Evolutionary conservation across 2,329 filamentous ascomycete species (phyloP).

Genomic region (Chrysosporium queenslandicum): DNA sequence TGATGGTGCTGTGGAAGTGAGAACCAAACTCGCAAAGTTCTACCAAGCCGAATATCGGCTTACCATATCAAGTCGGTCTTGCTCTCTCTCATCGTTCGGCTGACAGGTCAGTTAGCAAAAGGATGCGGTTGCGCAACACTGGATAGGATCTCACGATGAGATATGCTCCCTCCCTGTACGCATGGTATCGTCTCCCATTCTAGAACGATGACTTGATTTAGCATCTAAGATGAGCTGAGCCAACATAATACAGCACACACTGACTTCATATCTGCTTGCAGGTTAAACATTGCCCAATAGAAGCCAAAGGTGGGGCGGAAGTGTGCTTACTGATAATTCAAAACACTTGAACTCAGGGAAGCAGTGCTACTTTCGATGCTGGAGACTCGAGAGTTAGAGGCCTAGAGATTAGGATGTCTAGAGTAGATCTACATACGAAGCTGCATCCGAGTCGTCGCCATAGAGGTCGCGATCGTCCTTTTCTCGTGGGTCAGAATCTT

Average conservation of each 20-base stretch:
- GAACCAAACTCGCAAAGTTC: not conserved
- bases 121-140: not conserved
- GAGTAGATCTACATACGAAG: slow-evolving; percentile 5
- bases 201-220: not conserved
- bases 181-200: slow-evolving; percentile 15
- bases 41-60: not conserved
- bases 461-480: slow-evolving; percentile 9
- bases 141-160: slow-evolving; percentile 7
- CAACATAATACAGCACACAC: not conserved
- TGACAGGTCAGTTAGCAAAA: not conserved
- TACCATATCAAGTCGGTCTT: slow-evolving; percentile 8
- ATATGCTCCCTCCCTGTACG: slow-evolving; percentile 13
- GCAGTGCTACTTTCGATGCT: slow-evolving; percentile 11
- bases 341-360: slow-evolving; percentile 14
- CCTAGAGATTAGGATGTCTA: not conserved
- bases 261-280: slow-evolving; percentile 10
- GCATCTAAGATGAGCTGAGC: not conserved
- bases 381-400: not conserved
- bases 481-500: not conserved
- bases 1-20: slow-evolving; percentile 17
- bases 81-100: slow-evolving; percentile 7
- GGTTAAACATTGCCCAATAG: not conserved
- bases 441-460: slow-evolving; percentile 1
- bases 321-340: slow-evolving; percentile 8
- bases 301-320: not conserved